Base-by-base conservation (phyloP, 192 early-diverging fungal species). In the Borealophlyctis nickersoniae region DNA sequence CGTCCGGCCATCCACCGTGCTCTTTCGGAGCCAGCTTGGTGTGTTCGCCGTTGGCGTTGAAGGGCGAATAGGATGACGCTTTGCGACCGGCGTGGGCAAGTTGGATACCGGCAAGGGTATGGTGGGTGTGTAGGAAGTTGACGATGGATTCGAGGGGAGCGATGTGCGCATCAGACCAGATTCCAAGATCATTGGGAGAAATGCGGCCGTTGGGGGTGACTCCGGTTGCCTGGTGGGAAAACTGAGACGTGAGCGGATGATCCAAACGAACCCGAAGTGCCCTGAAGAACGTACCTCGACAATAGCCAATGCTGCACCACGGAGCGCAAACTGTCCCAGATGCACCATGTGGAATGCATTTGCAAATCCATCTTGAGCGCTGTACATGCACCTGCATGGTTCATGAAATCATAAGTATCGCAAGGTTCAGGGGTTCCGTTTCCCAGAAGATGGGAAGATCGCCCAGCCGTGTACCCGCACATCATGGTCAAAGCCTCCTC, bases 51-150 rank as follows among this genome's bases (percentile, higher is more conserved):
- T 49, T 50, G 16, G 56, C 59, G 14, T 52, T 24, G 53, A 67
- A 73, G 27, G 70, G 73, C 14, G 69, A 64, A 28, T 69, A 72
- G 29, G 60, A 67, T 2, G 53, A 77, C 27, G 81, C 81, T 63
- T 95, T 94, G 50, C 91, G 83, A 3, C 92, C 92, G 23, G 89
- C 88, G 59, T 97, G 94, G 0, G 83, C 88, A 3, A 96, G 58
- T 64, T 97, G 92, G 61, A 94, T 88, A 16, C 60, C 78, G 31
- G 52, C 52, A 1, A 53, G 36, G 45, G 68, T 50, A 28, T 28
- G 56, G 29, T 86, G 80, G 0, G 73, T 66, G 52, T 92, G 90
- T 23, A 79, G 73, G 72, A 86, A 81, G 35, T 83, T 70, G 16
- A 82, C 83, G 22, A 93, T 76, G 1, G 75, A 73, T 52, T 77